Evolutionary conservation across 163 green algal genomes (phyloP), one percentile per base, ranked within the genome.

Genomic region (Coccomyxa subellipsoidea): DNA sequence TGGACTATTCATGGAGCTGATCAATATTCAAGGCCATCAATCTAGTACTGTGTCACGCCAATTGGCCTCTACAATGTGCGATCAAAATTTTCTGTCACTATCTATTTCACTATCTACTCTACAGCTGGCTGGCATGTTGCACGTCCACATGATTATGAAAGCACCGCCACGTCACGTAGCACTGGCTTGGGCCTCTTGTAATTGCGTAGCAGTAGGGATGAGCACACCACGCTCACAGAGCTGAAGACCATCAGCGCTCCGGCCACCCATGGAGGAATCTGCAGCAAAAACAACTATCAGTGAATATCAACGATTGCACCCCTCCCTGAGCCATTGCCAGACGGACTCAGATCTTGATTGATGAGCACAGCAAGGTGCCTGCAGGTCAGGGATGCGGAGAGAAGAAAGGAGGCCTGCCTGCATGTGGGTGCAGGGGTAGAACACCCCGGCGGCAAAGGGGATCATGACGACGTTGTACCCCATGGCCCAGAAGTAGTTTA

Each of bases 401-500:
- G 23, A 59, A 1, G 47, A 2, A 18, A 18, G 21, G 18, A 36
- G 7, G 70, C 70, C 18, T 34, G 5, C 70, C 87, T 96, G 91
- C 77, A 94, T 82, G 40, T 89, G 87, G 78, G 76, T 88, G 79
- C 84, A 87, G 32, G 93, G 92, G 84, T 91, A 96, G 32, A 94
- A 78, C 3, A 86, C 84, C 27, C 94, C 94, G 1, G 91, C 94
- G 0, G 94, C 94, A 34, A 95, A 80, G 35, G 94, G 94, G 39
- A 97, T 92, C 85, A 92, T 91, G 31, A 93, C 34, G 12, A 94
- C 54, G 83, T 97, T 97, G 84, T 97, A 97, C 15, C 84, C 92
- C 81, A 98, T 85, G 1, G 95, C 94, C 88, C 88, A 97, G 37
- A 93, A 81, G 84, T 96, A 97, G 79, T 98, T 98, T 34, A 92